Percentiles rank a stretch among this genome's conserved stretches.
Evolutionary conservation across 306 rosid species (phyloP).

Genomic region (Erythrophleum fordii): DNA sequence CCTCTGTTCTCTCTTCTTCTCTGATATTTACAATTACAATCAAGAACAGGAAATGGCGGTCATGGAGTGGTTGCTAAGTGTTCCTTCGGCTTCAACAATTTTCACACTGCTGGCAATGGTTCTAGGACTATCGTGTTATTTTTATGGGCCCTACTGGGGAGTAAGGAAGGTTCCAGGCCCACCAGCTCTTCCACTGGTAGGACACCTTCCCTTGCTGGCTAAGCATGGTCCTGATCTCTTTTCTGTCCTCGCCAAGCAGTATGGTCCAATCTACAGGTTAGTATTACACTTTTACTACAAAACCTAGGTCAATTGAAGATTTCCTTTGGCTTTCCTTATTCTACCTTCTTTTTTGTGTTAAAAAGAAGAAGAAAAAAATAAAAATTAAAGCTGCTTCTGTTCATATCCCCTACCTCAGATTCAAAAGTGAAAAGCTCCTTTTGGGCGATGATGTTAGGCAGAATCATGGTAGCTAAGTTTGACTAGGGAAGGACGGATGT

Average conservation of each 20-base stretch:
- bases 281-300: background rate
- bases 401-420: background rate
- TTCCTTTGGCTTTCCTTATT: background rate
- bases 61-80: constrained; percentile 34
- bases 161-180: constrained; percentile 93
- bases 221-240: constrained; percentile 86
- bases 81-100: constrained; percentile 39
- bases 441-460: background rate
- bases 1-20: background rate
- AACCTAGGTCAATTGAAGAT: background rate
- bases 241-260: constrained; percentile 85
- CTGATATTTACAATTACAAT: background rate
- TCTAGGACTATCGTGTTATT: constrained; percentile 58
- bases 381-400: background rate
- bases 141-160: constrained; percentile 78
- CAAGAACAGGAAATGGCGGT: constrained; percentile 25
- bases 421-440: constrained; percentile 1
- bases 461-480: constrained; percentile 13
- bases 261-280: constrained; percentile 95
- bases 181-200: constrained; percentile 71
- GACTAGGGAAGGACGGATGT: background rate
- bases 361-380: background rate
- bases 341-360: background rate
- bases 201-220: constrained; percentile 91
- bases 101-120: constrained; percentile 51